Evolutionary conservation across 306 rosid species (phyloP).

Genomic region (Prunus fruticosa): DNA sequence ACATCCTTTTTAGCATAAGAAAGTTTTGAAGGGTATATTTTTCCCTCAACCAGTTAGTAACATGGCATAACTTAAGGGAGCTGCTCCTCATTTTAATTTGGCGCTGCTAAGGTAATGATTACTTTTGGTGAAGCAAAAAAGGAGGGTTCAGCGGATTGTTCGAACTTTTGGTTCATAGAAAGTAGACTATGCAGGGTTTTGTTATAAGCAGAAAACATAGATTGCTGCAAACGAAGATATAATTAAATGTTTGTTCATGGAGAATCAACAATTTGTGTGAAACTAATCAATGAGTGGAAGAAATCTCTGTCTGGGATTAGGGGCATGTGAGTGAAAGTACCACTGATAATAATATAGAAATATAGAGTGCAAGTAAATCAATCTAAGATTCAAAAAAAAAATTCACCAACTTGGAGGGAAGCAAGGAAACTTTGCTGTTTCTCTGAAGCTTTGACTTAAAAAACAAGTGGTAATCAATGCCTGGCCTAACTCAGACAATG

Average conservation of each 20-base stretch:
- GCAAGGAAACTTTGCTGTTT: background rate
- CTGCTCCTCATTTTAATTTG: background rate
- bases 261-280: slow-evolving; percentile 3
- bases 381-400: background rate
- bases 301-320: background rate
- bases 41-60: background rate
- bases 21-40: no score
- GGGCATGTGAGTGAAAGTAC: background rate
- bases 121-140: background rate
- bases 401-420: background rate
- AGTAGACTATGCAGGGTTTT: background rate
- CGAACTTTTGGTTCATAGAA: background rate
- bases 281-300: background rate
- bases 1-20: no score
- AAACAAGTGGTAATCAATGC: background rate
- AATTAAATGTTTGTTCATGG: background rate
- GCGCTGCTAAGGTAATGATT: background rate
- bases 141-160: background rate
- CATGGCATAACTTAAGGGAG: background rate
- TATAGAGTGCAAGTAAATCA: background rate
- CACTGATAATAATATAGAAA: background rate
- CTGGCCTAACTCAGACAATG: background rate
- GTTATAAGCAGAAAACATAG: background rate
- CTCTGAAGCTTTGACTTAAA: background rate
- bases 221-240: slow-evolving; percentile 3